phyloP scores from a whole-genome alignment of 164 flowering plant species.

The Brasenia schreberi region DNA sequence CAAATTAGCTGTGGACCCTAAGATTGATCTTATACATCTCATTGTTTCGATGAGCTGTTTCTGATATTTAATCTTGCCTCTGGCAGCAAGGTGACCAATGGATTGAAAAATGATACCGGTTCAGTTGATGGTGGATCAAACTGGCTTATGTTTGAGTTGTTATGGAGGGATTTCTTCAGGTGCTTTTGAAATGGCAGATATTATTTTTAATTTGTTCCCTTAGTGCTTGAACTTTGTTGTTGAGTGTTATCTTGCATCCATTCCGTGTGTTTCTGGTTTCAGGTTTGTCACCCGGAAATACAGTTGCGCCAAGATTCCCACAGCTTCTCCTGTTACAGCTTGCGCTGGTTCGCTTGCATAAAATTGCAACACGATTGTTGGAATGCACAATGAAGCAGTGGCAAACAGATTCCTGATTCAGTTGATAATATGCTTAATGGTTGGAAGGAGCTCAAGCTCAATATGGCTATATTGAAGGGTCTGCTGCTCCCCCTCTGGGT shows the following conservation, averaged over 20 bases:
- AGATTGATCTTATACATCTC: not conserved
- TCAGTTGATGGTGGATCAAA: constrained; percentile 44
- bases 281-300: constrained; percentile 92
- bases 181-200: constrained; percentile 4
- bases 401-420: not conserved
- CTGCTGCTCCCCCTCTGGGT: too few relatives aligned
- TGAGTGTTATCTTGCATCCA: not conserved
- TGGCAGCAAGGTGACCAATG: constrained; percentile 39
- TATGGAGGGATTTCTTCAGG: constrained; percentile 99
- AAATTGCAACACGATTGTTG: not conserved
- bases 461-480: too few relatives aligned
- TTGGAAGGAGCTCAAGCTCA: not conserved
- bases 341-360: constrained; percentile 41
- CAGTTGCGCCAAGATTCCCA: constrained; percentile 48
- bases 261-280: constrained; percentile 8
- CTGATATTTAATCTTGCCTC: constrained; percentile 1
- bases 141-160: constrained; percentile 84
- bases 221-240: too few relatives aligned
- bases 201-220: not conserved
- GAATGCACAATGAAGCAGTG: not conserved
- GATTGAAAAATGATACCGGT: constrained; percentile 35
- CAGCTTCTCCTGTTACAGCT: constrained; percentile 61
- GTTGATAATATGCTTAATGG: not conserved
- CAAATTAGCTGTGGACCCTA: not conserved
- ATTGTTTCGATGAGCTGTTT: not conserved